A percentile compares a stretch with the other conserved stretches of the same genome.
phyloP scores from a whole-genome alignment of 768 basidiomycete genomes.

The Russula abietina region DNA sequence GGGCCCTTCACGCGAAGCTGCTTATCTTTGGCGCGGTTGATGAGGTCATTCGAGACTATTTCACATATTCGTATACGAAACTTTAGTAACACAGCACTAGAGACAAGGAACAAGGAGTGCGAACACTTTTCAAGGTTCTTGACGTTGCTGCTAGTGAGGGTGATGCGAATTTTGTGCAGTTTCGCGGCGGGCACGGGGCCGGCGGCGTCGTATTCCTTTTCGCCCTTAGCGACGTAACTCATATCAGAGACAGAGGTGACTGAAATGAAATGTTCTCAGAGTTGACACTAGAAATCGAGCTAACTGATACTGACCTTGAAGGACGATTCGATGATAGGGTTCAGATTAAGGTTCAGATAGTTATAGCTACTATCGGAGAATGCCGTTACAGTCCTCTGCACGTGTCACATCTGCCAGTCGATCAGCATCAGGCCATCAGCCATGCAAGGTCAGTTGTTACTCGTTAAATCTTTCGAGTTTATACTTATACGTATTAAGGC shows the following conservation, averaged over 20 bases:
- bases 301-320: conserved; percentile 9
- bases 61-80: not conserved
- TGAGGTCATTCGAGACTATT: conserved; percentile 88
- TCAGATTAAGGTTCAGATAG: conserved; percentile 16
- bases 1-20: conserved; percentile 99
- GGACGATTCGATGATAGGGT: conserved; percentile 12
- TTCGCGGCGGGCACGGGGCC: conserved; percentile 82
- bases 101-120: conserved; percentile 25
- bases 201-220: conserved; percentile 95
- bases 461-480: not conserved
- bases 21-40: conserved; percentile 99
- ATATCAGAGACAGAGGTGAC: conserved; percentile 44
- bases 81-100: not conserved
- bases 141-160: conserved; percentile 96
- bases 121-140: conserved; percentile 97
- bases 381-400: conserved; percentile 1
- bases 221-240: conserved; percentile 99
- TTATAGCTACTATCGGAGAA: conserved; percentile 4
- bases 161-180: conserved; percentile 99
- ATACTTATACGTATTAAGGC: conserved; percentile 34
- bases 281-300: not conserved
- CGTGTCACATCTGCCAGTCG: not conserved
- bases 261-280: conserved; percentile 40
- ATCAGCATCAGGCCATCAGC: conserved; percentile 3
- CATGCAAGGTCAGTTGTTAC: conserved; percentile 40